Evolutionary conservation across 2,329 filamentous ascomycete genomes (phyloP), one percentile per base, ranked within the genome.

Genomic region (Colletotrichum navitas): DNA sequence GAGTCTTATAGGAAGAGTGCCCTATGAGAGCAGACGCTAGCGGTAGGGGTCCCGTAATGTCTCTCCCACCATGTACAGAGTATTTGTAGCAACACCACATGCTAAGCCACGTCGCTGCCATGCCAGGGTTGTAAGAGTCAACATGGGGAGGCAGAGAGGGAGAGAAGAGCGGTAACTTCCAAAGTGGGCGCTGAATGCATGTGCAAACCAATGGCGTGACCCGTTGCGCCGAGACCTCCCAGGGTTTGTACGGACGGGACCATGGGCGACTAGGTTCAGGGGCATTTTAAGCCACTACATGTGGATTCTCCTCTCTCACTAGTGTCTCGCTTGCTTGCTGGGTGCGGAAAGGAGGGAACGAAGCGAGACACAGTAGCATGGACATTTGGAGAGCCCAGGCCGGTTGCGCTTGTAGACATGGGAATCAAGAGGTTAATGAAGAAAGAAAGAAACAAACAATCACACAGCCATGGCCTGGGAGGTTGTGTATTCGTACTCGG

Each of bases 281-380:
- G 68, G 59, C 68, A 39, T 39, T 29, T 54, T 39, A 8, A 54
- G 43, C 68, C 68, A 68, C 68, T 59, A 41, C 51, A 45, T 39
- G 51, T 68, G 68, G 68, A 59, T 54, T 36, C 51, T 16, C 34
- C 49, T 47, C 29, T 49, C 39, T 49, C 43, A 45, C 43, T 45
- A 45, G 43, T 21, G 41, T 14, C 47, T 21, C 51, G n/a, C n/a
- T 18, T 63, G 65, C 68, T 71, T 63, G 65, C 68, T 71, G 59
- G 68, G 64, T 71, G 68, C 68, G 68, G 68, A 68, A 68, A 68
- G 52, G 64, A 59, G 65, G 64, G 65, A 68, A 47, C 29, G 65
- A 26, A 45, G 43, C 32, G 45, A 34, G 29, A 56, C 26, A 63
- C 58, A 39, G 64, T n/a, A 63, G 43, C n/a, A 61, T n/a, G 29